Percentiles rank a stretch among this genome's conserved stretches.
Evolutionary conservation across 768 basidiomycete genomes (phyloP).

Genomic region (Termitomyces sp.): DNA sequence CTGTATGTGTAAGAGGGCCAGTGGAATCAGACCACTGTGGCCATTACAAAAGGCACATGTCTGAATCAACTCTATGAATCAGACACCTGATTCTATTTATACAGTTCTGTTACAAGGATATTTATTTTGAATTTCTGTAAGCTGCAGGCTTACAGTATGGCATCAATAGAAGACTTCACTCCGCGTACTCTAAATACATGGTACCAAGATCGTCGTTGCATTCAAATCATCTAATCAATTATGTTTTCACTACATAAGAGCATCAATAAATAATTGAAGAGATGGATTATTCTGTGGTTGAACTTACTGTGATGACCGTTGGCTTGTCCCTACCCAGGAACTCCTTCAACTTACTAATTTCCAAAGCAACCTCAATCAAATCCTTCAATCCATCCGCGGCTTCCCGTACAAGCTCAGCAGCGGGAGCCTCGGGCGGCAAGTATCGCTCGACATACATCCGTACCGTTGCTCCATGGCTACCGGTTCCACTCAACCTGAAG

Average conservation of each 20-base stretch:
- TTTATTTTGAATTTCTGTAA: no score
- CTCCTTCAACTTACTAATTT: constrained; percentile 77
- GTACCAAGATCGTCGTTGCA: background rate
- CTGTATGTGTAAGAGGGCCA: no score
- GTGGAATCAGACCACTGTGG: no score
- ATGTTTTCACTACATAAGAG: background rate
- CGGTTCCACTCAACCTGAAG: constrained; percentile 94
- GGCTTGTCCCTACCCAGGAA: constrained; percentile 86
- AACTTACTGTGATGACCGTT: constrained; percentile 89
- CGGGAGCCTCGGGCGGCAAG: constrained; percentile 62
- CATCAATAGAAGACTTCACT: background rate
- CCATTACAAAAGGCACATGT: no score
- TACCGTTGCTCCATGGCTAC: constrained; percentile 93
- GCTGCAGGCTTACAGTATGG: no score
- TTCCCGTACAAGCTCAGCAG: constrained; percentile 62
- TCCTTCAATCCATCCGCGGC: constrained; percentile 90
- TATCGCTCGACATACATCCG: constrained; percentile 96
- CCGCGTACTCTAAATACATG: background rate
- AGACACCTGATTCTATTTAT: no score
- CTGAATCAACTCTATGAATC: no score
- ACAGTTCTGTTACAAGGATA: no score
- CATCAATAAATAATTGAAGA: background rate
- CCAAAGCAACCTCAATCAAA: constrained; percentile 91
- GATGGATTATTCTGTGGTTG: background rate
- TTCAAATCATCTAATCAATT: background rate